A percentile compares a stretch with the other conserved stretches of the same genome.
phyloP scores from a whole-genome alignment of 495 filamentous ascomycete species.

The Penicillium subrubescens region DNA sequence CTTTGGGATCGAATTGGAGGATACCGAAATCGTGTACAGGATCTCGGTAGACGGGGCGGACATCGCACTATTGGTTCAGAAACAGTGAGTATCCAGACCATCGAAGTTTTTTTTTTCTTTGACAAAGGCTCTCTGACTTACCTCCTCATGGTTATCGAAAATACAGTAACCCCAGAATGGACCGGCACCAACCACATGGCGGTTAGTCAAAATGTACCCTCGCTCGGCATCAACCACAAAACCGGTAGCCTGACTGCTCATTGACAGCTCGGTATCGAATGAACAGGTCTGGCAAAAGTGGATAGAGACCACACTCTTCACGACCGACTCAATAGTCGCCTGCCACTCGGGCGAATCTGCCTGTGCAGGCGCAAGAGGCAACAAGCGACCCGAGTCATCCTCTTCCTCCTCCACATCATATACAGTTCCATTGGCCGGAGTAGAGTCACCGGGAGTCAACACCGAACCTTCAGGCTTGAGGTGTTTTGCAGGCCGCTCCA shows the following conservation, averaged over 20 bases:
- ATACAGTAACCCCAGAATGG: constrained; percentile 98
- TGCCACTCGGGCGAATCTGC: constrained; percentile 97
- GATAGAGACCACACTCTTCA: constrained; percentile 92
- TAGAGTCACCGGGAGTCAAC: constrained; percentile 46
- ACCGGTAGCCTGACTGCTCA: constrained; percentile 92
- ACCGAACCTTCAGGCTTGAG: constrained; percentile 49
- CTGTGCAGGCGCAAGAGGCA: constrained; percentile 51
- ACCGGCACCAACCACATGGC: constrained; percentile 94
- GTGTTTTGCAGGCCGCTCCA: constrained; percentile 61
- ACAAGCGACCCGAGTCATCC: constrained; percentile 39
- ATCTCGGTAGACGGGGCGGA: constrained; percentile 96
- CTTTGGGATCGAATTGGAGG: constrained; percentile 90
- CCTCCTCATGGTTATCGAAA: constrained; percentile 97
- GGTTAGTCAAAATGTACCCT: constrained; percentile 87
- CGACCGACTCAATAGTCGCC: constrained; percentile 89
- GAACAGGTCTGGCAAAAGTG: constrained; percentile 98
- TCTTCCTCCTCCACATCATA: constrained; percentile 51
- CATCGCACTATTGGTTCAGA: constrained; percentile 69
- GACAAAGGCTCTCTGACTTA: constrained; percentile 25
- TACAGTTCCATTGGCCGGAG: constrained; percentile 50
- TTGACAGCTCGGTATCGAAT: constrained; percentile 93
- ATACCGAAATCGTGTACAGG: constrained; percentile 99
- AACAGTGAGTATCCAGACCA: background rate
- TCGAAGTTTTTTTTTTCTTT: background rate
- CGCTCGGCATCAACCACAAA: constrained; percentile 97